These are phyloP conservation scores for Calonectria hawksworthii DNA, from an alignment of 2,329 filamentous ascomycete genomes.

Conservation along the genomic window DNA sequence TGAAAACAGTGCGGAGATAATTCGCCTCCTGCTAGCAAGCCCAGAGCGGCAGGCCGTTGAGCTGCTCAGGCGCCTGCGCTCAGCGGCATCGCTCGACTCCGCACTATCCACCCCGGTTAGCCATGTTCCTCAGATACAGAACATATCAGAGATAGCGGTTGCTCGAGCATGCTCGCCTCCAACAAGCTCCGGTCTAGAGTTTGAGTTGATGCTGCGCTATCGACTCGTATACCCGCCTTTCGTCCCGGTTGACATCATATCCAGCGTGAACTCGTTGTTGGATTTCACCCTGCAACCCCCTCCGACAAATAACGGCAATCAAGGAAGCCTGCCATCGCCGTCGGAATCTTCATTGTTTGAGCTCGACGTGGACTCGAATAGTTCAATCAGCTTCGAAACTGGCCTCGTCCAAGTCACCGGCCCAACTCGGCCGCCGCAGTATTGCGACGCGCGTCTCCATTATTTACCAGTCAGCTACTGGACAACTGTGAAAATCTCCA, in stretches of 20 bases:
- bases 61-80: not conserved
- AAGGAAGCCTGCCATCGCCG: not conserved
- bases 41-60: not conserved
- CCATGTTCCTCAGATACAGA: conserved; percentile 27
- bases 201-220: conserved; percentile 38
- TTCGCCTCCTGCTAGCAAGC: not conserved
- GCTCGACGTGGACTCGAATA: not conserved
- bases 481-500: conserved; percentile 48
- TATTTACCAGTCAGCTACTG: conserved; percentile 47
- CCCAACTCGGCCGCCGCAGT: not conserved
- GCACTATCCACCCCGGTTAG: conserved; percentile 17
- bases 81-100: not conserved
- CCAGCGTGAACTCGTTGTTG: conserved; percentile 8
- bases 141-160: conserved; percentile 28
- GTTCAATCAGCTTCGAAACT: not conserved
- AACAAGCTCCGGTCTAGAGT: conserved; percentile 33
- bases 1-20: not conserved
- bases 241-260: conserved; percentile 28
- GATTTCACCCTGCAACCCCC: not conserved
- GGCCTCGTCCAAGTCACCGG: no score
- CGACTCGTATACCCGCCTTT: conserved; percentile 31
- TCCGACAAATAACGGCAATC: not conserved
- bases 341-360: not conserved
- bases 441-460: conserved; percentile 36
- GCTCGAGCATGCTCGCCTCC: conserved; percentile 32